Base-by-base conservation (phyloP, 2,329 filamentous ascomycete genomes). In the Ascosphaera acerosa region DNA sequence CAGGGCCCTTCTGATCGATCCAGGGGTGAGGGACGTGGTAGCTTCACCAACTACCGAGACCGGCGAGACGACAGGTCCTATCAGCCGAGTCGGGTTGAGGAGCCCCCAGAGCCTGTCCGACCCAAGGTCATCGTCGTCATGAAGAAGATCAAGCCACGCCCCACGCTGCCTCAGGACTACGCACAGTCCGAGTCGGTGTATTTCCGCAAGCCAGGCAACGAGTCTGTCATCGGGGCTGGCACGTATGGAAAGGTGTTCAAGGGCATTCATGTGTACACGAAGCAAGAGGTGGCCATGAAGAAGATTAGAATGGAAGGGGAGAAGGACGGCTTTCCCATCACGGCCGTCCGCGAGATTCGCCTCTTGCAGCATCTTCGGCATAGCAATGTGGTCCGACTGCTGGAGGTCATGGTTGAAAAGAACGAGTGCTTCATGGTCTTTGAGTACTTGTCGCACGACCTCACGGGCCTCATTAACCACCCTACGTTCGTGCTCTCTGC, bases 391-490 rank as follows among this genome's bases (percentile, higher is more conserved):
- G 60, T 97, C 34, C 70, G 67, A 38, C 58, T 97, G 29, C 75
- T 91, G 46, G 87, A 97, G 50, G 94, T 97, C 40, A 97, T 97
- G 87, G 87, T 97, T 2, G 87, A 97, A 54, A 77, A 75, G 47
- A 94, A 94, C 41, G 82, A 94, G 52, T 97, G 87, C 50, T 97
- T 90, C 53, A 97, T 97, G 87, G 87, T 97, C 3, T 97, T 97
- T 40, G 87, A 97, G 50, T 97, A 97, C 47, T 63, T 94, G 18
- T 84, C 87, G 2, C 87, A 97, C 49, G 87, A 97, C 49, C 59
- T 97, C 36, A 97, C 87, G 2, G 87, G 87, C 10, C 60, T 97
- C 18, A 66, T 97, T 36, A 94, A 94, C 44, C 87, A 97, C 45
- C 87, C 87, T 0, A 75, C 74, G 0, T 97, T 91, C 53, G 73